These are phyloP conservation scores for Lentinula guzmanii DNA, from an alignment of 768 basidiomycete species.

Conservation along the genomic window DNA sequence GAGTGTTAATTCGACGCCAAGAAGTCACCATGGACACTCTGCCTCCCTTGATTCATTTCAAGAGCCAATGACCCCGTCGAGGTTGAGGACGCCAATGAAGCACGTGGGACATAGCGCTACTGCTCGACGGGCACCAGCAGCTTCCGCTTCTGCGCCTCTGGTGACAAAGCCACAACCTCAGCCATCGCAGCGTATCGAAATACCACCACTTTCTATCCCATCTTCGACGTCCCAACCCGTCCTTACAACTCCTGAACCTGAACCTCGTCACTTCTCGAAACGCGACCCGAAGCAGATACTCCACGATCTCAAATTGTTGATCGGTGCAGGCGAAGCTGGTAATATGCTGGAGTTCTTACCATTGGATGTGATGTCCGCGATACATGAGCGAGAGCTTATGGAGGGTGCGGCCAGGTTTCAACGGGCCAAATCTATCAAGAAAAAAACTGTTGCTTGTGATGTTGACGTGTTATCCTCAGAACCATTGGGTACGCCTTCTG, in stretches of 20 bases:
- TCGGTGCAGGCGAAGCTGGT: background rate
- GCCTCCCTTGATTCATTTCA: background rate
- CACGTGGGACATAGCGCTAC: background rate
- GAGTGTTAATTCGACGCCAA: background rate
- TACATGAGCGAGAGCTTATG: conserved; percentile 21
- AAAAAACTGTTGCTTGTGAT: background rate
- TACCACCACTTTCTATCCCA: background rate
- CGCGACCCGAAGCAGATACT: conserved; percentile 2
- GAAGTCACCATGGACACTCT: background rate
- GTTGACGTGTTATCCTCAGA: conserved; percentile 8
- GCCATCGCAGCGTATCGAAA: background rate
- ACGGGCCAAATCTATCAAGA: background rate
- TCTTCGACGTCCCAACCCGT: background rate
- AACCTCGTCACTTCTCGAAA: background rate
- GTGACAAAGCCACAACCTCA: background rate
- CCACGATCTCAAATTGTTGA: background rate
- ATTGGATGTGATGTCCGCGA: conserved; percentile 18
- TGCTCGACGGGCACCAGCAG: background rate
- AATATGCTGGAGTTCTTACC: conserved; percentile 6
- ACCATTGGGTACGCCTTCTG: conserved; percentile 8
- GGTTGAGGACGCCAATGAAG: background rate
- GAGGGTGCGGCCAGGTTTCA: conserved; percentile 13
- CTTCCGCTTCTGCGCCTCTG: background rate
- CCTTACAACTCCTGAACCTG: background rate
- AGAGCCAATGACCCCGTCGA: background rate